phyloP scores from a whole-genome alignment of 108 stramenopile species.

The Nannochloropsis granulata region DNA sequence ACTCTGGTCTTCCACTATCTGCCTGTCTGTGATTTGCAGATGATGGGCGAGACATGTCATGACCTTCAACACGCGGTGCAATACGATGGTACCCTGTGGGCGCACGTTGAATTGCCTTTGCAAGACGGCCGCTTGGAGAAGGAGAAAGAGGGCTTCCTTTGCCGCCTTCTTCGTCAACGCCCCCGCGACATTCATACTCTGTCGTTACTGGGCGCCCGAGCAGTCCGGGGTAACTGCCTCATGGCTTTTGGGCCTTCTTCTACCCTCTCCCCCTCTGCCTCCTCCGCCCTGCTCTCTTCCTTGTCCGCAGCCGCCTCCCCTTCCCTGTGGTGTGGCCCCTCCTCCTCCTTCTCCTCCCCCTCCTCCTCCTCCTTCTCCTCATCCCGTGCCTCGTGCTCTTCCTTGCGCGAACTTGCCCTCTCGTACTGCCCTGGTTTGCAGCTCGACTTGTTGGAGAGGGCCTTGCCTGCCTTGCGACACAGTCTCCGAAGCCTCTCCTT shows the following conservation, averaged over 20 bases:
- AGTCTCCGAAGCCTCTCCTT: neutral
- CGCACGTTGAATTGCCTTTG: neutral
- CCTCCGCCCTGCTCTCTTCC: neutral
- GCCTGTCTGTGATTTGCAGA: neutral
- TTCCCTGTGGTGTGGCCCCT: neutral
- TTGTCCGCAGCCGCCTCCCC: neutral
- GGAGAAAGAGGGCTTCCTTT: neutral
- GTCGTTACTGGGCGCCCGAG: neutral
- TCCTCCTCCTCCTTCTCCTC: neutral
- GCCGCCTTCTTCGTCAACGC: neutral
- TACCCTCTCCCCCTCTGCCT: neutral
- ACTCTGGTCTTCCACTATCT: neutral
- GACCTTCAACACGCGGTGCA: neutral
- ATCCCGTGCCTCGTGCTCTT: neutral
- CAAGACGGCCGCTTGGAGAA: neutral
- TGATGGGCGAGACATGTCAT: neutral
- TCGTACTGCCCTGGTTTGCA: neutral
- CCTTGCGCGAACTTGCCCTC: neutral
- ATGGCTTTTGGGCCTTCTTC: neutral
- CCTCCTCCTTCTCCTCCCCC: neutral
- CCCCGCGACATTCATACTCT: neutral
- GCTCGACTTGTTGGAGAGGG: neutral
- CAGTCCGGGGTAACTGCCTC: neutral
- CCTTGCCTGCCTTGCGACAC: neutral
- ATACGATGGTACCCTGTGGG: neutral